Evolutionary conservation across 495 filamentous ascomycete species (phyloP).

Genomic region (Xylaria palmicola): DNA sequence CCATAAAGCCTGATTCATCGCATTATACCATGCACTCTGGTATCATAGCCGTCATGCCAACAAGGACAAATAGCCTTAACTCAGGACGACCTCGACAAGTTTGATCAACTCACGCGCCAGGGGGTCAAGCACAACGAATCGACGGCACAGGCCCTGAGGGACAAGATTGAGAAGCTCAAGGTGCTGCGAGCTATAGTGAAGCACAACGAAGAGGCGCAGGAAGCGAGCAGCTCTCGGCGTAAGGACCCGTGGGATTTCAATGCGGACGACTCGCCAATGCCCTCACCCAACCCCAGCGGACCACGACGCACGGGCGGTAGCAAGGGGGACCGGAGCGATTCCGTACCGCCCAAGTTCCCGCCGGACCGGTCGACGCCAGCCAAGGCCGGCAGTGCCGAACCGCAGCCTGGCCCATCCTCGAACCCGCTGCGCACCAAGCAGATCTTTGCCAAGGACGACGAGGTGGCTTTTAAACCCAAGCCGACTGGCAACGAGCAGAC

Average conservation of each 20-base stretch:
- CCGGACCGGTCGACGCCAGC: conserved; percentile 44
- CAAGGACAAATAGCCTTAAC: conserved; percentile 16
- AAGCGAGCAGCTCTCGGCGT: conserved; percentile 38
- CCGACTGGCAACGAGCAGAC: conserved; percentile 64
- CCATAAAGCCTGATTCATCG: neutral
- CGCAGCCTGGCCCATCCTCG: conserved; percentile 33
- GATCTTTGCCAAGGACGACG: conserved; percentile 64
- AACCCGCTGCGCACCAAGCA: conserved; percentile 46
- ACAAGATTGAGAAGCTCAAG: conserved; percentile 46
- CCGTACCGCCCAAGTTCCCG: conserved; percentile 41
- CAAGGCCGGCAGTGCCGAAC: conserved; percentile 46
- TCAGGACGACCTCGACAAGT: conserved; percentile 31
- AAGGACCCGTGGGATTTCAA: conserved; percentile 64
- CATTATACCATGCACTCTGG: conserved; percentile 2
- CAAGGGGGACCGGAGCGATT: conserved; percentile 48
- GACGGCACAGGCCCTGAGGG: conserved; percentile 34
- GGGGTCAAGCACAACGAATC: conserved; percentile 44
- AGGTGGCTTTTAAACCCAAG: conserved; percentile 87
- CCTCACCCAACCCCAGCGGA: conserved; percentile 54
- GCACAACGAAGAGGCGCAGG: conserved; percentile 63
- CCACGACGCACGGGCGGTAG: conserved; percentile 36
- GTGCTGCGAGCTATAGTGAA: conserved; percentile 45
- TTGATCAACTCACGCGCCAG: conserved; percentile 40
- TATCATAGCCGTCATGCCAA: neutral
- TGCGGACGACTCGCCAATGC: conserved; percentile 68